Base-by-base conservation (phyloP, 106 monocot species). In the Apostasia ramifera region DNA sequence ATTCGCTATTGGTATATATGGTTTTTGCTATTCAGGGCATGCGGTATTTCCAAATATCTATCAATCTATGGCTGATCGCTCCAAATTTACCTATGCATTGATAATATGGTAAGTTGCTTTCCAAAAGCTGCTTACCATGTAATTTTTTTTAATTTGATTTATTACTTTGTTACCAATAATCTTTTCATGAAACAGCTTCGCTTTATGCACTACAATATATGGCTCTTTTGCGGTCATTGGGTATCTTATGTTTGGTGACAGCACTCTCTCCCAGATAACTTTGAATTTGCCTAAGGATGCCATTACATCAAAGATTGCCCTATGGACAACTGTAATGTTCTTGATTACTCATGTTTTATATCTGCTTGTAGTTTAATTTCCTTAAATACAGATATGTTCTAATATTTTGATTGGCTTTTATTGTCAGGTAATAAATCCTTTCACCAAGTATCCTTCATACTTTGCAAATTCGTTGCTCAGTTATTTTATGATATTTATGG, bases 31-130 rank as follows among this genome's bases (percentile, higher is more conserved):
- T 65, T 81, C 98, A 11, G 98, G 98, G 13, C 93, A 99, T 80
- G 40, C 98, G 6, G 90, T 99, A 2, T 93, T 99, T 76, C 98
- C 98, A 55, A 99, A 90, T 85, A 90, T 99, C 11, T 99, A 99
- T 62, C 87, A 85, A 15, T 90, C 93, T 46, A 99, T 93, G 93
- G 83, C 93, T 46, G 93, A 99, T 54, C 78, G 79, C 11, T 74
- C 67, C 70, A 80, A 85, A 73, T 89, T 89, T 61, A 83, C 71
- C 55, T 80, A 60, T 15, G 89, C 89, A 38, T 59, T 89, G 40
- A 49, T 82, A 66, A 82, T 81, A 64, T 85, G 82, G 85, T 89
- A 78, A 49, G 63, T 2, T 26, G 13, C 70, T 47, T 12, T 65
- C 7, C 8, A 11, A 15, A 37, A 49, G 9, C 15, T 66, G 10